Evolutionary conservation across 2,329 filamentous ascomycete species (phyloP).

Genomic region (Phialocephala sp.): DNA sequence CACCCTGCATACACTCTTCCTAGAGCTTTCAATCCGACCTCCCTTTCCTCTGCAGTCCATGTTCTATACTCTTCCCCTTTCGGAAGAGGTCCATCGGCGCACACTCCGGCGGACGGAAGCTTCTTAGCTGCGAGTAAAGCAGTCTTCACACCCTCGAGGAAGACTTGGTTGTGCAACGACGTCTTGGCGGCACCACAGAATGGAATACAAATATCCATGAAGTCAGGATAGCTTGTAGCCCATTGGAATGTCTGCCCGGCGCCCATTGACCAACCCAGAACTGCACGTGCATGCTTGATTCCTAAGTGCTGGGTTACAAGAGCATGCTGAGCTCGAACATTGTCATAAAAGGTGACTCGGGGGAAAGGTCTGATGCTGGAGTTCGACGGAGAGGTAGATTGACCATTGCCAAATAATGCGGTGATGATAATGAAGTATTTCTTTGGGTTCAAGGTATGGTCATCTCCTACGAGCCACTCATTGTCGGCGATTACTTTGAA

Average conservation of each 20-base stretch:
- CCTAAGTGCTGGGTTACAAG: constrained; percentile 68
- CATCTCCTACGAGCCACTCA: constrained; percentile 67
- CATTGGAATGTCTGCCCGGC: constrained; percentile 70
- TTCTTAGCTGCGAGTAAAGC: constrained; percentile 63
- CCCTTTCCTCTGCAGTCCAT: constrained; percentile 60
- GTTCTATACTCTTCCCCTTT: constrained; percentile 47
- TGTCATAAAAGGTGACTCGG: constrained; percentile 68
- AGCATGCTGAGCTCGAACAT: constrained; percentile 69
- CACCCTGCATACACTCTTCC: constrained; percentile 79
- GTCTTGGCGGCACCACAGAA: constrained; percentile 72
- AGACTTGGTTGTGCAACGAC: constrained; percentile 70
- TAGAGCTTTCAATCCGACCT: constrained; percentile 70
- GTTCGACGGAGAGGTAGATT: constrained; percentile 73
- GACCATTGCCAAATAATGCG: constrained; percentile 71
- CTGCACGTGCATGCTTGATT: constrained; percentile 63
- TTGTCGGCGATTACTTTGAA: constrained; percentile 68
- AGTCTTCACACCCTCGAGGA: constrained; percentile 68
- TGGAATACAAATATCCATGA: constrained; percentile 66
- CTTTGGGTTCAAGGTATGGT: constrained; percentile 61
- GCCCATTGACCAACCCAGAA: constrained; percentile 75
- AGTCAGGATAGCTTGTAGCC: constrained; percentile 56
- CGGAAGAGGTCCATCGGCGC: constrained; percentile 49
- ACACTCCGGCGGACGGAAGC: constrained; percentile 56
- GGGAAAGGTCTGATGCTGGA: constrained; percentile 63
- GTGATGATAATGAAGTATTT: constrained; percentile 73